Evolutionary conservation across 2,329 filamentous ascomycete genomes (phyloP).

Genomic region (Passalora sequoiae): DNA sequence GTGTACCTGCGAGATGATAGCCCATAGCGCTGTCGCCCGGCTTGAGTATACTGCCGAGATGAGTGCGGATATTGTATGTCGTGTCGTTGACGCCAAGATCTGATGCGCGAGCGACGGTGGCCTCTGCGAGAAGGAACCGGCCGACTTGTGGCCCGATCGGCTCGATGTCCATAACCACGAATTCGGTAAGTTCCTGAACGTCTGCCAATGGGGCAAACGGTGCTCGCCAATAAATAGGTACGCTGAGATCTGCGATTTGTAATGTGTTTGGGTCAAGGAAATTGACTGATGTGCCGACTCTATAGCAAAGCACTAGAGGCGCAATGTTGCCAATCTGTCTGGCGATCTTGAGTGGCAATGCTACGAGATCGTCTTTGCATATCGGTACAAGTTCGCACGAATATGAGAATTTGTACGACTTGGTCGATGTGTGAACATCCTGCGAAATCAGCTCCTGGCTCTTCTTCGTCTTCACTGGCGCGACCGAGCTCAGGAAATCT

Average conservation of each 20-base stretch:
- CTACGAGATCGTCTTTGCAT: constrained; percentile 96
- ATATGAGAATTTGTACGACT: constrained; percentile 91
- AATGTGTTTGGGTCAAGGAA: constrained; percentile 86
- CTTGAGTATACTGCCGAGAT: constrained; percentile 78
- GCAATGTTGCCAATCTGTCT: constrained; percentile 83
- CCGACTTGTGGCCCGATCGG: constrained; percentile 68
- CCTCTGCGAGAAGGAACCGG: constrained; percentile 78
- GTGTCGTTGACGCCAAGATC: constrained; percentile 82
- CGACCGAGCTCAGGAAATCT: constrained; percentile 80
- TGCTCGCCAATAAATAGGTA: constrained; percentile 80
- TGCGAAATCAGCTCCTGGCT: constrained; percentile 90
- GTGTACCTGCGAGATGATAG: constrained; percentile 83
- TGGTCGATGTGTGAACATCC: constrained; percentile 84
- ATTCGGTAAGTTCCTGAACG: constrained; percentile 79
- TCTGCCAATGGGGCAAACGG: constrained; percentile 83
- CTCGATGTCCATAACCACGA: constrained; percentile 92
- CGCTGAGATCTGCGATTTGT: constrained; percentile 79
- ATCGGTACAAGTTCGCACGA: constrained; percentile 87
- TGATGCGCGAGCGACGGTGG: constrained; percentile 76
- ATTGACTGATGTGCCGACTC: constrained; percentile 84
- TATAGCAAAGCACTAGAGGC: constrained; percentile 78
- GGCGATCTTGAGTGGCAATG: constrained; percentile 81
- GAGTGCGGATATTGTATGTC: constrained; percentile 85
- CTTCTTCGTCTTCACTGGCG: constrained; percentile 73
- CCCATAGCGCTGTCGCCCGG: constrained; percentile 90